Percentiles rank a stretch among this genome's conserved stretches.
phyloP scores from a whole-genome alignment of 169 alveolate genomes.

The Plasmodium gaboni region DNA sequence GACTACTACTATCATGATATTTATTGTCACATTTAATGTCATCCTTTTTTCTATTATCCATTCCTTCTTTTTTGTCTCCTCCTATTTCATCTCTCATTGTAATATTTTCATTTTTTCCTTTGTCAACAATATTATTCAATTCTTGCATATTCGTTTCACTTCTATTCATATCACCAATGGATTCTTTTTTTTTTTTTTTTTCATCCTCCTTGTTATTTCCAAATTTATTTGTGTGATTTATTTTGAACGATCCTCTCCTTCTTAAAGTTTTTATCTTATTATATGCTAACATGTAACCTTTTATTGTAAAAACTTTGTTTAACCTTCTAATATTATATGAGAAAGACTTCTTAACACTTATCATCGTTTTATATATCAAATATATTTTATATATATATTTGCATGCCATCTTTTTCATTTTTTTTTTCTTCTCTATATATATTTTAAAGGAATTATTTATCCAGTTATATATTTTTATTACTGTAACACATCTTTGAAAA shows the following conservation, averaged over 20 bases:
- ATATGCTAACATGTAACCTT: constrained; percentile 13
- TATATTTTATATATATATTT: constrained; percentile 54
- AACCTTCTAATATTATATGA: constrained; percentile 26
- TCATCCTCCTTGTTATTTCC: not conserved
- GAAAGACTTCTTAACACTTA: constrained; percentile 11
- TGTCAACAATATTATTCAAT: not conserved
- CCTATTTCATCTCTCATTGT: not conserved
- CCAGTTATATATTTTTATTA: constrained; percentile 33
- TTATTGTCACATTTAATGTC: not conserved
- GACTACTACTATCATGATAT: not conserved
- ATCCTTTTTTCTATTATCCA: not conserved
- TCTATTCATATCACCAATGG: too few species aligned
- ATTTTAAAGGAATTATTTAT: constrained; percentile 5
- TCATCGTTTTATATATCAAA: constrained; percentile 30
- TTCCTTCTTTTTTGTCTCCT: not conserved
- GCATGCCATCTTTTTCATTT: constrained; percentile 50
- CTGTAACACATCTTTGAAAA: constrained; percentile 40
- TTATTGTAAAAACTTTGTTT: not conserved
- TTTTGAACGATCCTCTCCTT: not conserved
- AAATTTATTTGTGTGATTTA: not conserved
- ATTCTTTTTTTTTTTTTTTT: constrained; percentile 4
- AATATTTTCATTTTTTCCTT: not conserved
- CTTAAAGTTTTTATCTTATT: constrained; percentile 8
- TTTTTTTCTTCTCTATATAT: constrained; percentile 44
- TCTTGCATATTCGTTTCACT: not conserved